Evolutionary conservation across 2,329 filamentous ascomycete genomes (phyloP).

Genomic region (Trichophyton mentagrophytes): DNA sequence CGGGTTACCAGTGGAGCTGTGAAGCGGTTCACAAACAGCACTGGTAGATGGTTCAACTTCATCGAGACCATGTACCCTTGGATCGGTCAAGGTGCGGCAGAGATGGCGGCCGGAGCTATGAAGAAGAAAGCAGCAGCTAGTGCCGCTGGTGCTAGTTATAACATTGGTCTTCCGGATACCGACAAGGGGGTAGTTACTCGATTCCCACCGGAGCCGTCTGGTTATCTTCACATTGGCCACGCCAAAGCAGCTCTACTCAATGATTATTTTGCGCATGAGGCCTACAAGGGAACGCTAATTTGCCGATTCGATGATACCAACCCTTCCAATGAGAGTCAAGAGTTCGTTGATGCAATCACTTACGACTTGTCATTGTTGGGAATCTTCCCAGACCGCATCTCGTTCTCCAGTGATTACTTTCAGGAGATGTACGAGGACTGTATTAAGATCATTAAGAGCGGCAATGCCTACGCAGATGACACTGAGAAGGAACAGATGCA

Average conservation of each 20-base stretch:
- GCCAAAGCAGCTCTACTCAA: slow-evolving; percentile 87
- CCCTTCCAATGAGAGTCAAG: slow-evolving; percentile 90
- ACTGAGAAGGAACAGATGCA: slow-evolving; percentile 83
- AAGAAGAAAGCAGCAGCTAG: slow-evolving; percentile 16
- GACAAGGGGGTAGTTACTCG: slow-evolving; percentile 23
- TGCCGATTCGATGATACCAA: slow-evolving; percentile 97
- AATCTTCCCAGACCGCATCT: slow-evolving; percentile 73
- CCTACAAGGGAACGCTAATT: slow-evolving; percentile 80
- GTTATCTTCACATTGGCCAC: slow-evolving; percentile 49
- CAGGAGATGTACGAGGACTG: slow-evolving; percentile 79
- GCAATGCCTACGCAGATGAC: slow-evolving; percentile 87
- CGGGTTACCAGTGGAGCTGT: slow-evolving; percentile 11
- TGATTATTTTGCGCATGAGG: slow-evolving; percentile 91
- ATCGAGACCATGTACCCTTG: slow-evolving; percentile 17
- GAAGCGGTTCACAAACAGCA: slow-evolving; percentile 8
- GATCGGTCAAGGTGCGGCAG: slow-evolving; percentile 13
- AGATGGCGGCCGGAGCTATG: slow-evolving; percentile 12
- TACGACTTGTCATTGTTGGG: slow-evolving; percentile 86
- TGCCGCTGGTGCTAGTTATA: slow-evolving; percentile 17
- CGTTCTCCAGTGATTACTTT: slow-evolving; percentile 93
- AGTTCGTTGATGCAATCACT: slow-evolving; percentile 87
- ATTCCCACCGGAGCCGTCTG: slow-evolving; percentile 27
- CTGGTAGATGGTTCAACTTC: slow-evolving; percentile 16
- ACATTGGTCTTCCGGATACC: slow-evolving; percentile 21
- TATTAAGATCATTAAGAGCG: slow-evolving; percentile 70